Evolutionary conservation across 2,329 filamentous ascomycete species (phyloP), one percentile per base, ranked within the genome.

Genomic region (Aspergillus phoenicis): DNA sequence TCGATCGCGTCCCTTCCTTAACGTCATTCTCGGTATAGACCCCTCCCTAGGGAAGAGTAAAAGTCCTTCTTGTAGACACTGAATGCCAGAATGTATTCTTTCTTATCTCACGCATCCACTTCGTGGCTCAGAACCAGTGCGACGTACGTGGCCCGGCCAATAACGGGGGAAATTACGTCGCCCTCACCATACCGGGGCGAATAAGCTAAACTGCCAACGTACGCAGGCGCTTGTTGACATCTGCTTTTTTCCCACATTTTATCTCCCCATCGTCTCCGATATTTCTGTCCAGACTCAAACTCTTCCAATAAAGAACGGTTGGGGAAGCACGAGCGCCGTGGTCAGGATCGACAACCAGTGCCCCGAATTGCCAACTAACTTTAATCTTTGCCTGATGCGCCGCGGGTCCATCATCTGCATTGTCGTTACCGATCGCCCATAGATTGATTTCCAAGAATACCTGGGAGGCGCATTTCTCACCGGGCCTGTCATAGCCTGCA

Each of bases 121-220:
- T 15, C 43, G 43, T 57, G 30, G 45, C 45, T 48, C 26, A 38
- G 17, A 39, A 17, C 38, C 57, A 36, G 48, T 33, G 39, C 36
- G 48, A 45, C 57, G 48, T 58, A 58, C 57, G 57, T 58, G 57
- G 57, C 48, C 57, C 10, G 57, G 57, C 57, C 57, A 58, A 53
- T 53, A 36, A 52, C 22, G 47, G 53, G 26, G 13, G 53, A 28
- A 41, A 41, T 45, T 56, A 45, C 53, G 53, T 56, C 53, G 38
- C 39, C 53, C 36, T 43, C 52, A 4, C 24, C 20, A 38, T 26
- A 10, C 36, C 47, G 26, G 47, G 3, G 15, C 47, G 4, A 30
- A 36, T 36, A 36, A 11, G 11, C 11, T 36, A 36, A 11, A 36
- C 33, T 36, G 33, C 33, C 33, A 36, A 36, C 33, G 20, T 45